Evolutionary conservation across 257 asterid species (phyloP).

Genomic region (Coffea canephora): DNA sequence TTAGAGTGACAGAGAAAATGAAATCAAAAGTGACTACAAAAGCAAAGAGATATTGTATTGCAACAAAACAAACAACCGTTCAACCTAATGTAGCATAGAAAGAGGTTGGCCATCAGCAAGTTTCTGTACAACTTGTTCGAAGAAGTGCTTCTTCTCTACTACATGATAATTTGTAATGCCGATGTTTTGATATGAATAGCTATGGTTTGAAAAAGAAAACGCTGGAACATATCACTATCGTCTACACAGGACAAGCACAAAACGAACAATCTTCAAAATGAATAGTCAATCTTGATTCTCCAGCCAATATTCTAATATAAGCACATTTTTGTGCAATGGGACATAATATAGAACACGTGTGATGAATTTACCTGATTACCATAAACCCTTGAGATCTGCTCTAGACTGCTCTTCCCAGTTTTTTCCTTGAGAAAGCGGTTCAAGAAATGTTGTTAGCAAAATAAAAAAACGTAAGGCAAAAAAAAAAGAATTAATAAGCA

Average conservation of each 20-base stretch:
- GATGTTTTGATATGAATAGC: background rate
- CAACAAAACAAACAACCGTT: background rate
- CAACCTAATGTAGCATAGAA: too few species aligned
- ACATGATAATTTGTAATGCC: background rate
- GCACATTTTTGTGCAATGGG: background rate
- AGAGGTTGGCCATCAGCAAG: too few species aligned
- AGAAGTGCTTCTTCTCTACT: background rate
- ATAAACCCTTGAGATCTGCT: constrained; percentile 80
- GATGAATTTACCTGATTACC: constrained; percentile 72
- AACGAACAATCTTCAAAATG: background rate
- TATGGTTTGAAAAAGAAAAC: background rate
- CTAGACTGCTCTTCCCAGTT: constrained; percentile 90
- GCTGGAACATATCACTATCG: background rate
- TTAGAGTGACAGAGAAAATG: background rate
- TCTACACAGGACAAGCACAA: background rate
- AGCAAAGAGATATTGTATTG: background rate
- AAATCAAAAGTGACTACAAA: too few species aligned
- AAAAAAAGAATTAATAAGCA: background rate
- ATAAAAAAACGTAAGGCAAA: background rate
- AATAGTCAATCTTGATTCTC: background rate
- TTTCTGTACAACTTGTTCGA: too few species aligned
- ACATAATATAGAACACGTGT: background rate
- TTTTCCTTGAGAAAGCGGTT: constrained; percentile 48
- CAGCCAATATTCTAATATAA: background rate
- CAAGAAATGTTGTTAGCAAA: constrained; percentile 15